Evolutionary conservation across 2,329 filamentous ascomycete genomes (phyloP), one percentile per base, ranked within the genome.

Genomic region (Erysiphe pulchra): DNA sequence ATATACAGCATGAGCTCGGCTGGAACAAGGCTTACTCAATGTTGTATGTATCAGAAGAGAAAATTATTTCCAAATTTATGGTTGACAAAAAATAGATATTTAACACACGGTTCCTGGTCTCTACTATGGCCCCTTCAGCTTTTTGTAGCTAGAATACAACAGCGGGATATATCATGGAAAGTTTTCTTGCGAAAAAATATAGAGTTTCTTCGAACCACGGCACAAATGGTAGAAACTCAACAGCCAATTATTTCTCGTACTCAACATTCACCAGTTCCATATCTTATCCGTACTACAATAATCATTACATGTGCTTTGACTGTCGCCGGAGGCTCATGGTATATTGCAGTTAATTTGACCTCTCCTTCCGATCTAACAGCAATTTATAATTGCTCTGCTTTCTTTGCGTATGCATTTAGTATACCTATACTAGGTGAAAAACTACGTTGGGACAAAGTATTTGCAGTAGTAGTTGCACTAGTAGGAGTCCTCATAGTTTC

Each of bases 11-110:
- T 59, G 77, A 90, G 49, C 64, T 94, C 51, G 76, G 80, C 51
- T 98, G 90, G 90, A 75, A 92, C 64, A 98, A 98, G 66, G 83
- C 90, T n/a, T 98, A 94, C 65, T 92, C 84, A 67, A 98, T 98
- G 90, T 74, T 98, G 69, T 94, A 64, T 64, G 64, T 60, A 28
- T 17, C 4, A n/a, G n/a, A 31, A 9, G 18, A 14, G 24, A 11
- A 30, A 42, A 42, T 42, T 1, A 36, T 30, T 9, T 40, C n/a
- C 12, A 8, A 12, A 31, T 10, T 30, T 39, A 1, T 16, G 13
- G n/a, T 44, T 51, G 42, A 49, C 39, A 28, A 17, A 34, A 1
- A 12, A 7, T 54, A 75, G 71, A 39, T 80, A 92, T 63, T 69
- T 98, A 52, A 98, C 90, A 11, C 90, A 98, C 63, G 81, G 87